Evolutionary conservation across 2,329 filamentous ascomycete species (phyloP).

Genomic region (Cercospora zeina): DNA sequence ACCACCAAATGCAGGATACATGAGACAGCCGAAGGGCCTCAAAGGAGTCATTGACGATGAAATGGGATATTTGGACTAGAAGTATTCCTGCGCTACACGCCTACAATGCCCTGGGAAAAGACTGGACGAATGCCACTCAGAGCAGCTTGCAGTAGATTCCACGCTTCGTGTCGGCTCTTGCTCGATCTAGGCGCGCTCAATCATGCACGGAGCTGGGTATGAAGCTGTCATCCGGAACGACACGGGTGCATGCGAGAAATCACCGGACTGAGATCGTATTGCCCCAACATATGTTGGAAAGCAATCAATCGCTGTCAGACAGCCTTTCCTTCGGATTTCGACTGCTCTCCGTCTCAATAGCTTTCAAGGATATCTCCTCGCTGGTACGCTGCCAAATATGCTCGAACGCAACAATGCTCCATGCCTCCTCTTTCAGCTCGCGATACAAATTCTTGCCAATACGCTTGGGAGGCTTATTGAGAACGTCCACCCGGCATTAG

Average conservation of each 20-base stretch:
- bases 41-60: slow-evolving; percentile 59
- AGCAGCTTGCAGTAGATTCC: too few relatives aligned
- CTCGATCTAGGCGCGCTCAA: too few relatives aligned
- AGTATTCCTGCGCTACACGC: neutral
- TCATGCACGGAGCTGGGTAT: too few relatives aligned
- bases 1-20: slow-evolving; percentile 49
- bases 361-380: neutral
- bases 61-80: slow-evolving; percentile 56
- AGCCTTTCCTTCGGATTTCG: neutral
- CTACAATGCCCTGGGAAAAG: neutral
- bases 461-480: slow-evolving; percentile 8
- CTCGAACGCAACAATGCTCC: slow-evolving; percentile 22
- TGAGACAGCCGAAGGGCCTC: slow-evolving; percentile 46
- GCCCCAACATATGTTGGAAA: neutral
- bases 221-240: too few relatives aligned
- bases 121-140: neutral
- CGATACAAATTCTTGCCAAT: slow-evolving; percentile 15
- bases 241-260: neutral
- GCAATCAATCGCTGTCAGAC: neutral
- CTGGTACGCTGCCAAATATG: slow-evolving; percentile 26
- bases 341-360: neutral
- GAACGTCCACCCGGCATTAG: neutral
- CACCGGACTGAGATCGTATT: neutral
- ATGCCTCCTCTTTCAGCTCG: slow-evolving; percentile 26
- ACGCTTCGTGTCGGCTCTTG: too few relatives aligned